Conservation (phyloP, 2,329 filamentous ascomycete species). For the Pestalotiopsis sp. region DNA sequence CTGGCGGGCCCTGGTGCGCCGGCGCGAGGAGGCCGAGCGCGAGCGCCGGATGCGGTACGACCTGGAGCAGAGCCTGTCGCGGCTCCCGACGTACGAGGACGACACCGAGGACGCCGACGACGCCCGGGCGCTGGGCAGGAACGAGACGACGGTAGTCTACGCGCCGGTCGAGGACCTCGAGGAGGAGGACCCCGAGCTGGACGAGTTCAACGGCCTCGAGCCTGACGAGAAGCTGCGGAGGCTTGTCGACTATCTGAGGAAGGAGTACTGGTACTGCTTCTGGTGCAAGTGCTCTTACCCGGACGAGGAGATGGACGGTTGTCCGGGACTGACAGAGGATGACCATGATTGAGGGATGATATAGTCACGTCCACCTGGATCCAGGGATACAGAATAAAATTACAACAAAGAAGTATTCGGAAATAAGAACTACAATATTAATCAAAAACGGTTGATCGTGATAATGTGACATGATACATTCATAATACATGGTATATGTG, state of each 20-base stretch:
- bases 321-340: conserved; percentile 84
- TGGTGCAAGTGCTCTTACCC: conserved; percentile 91
- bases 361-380: neutral
- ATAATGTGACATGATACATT: neutral
- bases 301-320: conserved; percentile 76
- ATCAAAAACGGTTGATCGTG: neutral
- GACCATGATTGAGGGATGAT: conserved; percentile 58
- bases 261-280: conserved; percentile 81
- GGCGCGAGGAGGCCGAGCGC: conserved; percentile 68
- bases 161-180: conserved; percentile 69
- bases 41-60: conserved; percentile 66
- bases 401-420: neutral
- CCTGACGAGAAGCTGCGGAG: conserved; percentile 65
- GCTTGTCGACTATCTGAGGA: conserved; percentile 69
- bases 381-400: neutral
- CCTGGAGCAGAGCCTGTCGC: conserved; percentile 63
- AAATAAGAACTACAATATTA: neutral
- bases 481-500: neutral
- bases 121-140: conserved; percentile 64
- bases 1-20: conserved; percentile 73
- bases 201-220: conserved; percentile 73
- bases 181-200: conserved; percentile 77
- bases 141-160: conserved; percentile 44
- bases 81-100: conserved; percentile 67
- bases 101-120: conserved; percentile 73